Percentiles rank a stretch among this genome's conserved stretches.
These are phyloP conservation scores for Trametes elegans DNA, from an alignment of 768 basidiomycete species.

Conservation along the genomic window DNA sequence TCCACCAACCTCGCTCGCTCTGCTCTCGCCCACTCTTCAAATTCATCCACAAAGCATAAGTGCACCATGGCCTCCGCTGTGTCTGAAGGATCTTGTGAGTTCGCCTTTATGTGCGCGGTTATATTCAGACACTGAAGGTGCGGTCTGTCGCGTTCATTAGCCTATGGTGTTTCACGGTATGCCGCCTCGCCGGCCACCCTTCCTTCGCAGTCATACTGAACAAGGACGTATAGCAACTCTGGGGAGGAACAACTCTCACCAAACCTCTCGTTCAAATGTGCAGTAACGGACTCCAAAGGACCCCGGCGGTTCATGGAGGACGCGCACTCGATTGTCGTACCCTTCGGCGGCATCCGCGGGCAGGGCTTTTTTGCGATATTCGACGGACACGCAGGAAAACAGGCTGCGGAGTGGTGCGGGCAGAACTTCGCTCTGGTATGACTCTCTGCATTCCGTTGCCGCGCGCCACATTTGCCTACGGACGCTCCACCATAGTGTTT, in stretches of 20 bases:
- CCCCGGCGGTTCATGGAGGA: slow-evolving; percentile 96
- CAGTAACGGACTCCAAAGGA: slow-evolving; percentile 83
- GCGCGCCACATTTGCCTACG: slow-evolving; percentile 2
- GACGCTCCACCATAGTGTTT: slow-evolving; percentile 46
- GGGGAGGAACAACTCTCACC: slow-evolving; percentile 19
- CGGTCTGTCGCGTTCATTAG: neutral
- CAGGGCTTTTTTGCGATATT: slow-evolving; percentile 99
- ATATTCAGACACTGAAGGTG: neutral
- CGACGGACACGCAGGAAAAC: slow-evolving; percentile 98
- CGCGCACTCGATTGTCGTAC: slow-evolving; percentile 92
- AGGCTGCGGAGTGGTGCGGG: slow-evolving; percentile 99
- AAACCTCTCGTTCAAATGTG: slow-evolving; percentile 38
- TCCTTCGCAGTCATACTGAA: neutral
- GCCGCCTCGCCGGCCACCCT: too few species aligned
- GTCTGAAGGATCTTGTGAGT: neutral
- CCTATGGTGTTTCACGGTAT: slow-evolving; percentile 6
- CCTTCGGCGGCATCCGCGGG: slow-evolving; percentile 86
- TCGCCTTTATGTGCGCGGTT: neutral
- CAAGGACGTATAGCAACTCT: neutral
- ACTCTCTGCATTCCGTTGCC: neutral
- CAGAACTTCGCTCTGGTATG: slow-evolving; percentile 89
- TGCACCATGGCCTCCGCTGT: neutral
- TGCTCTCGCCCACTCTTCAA: neutral
- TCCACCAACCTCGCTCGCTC: slow-evolving; percentile 3
- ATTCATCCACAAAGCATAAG: too few species aligned